Evolutionary conservation across 169 alveolate genomes (phyloP).

Genomic region (Plasmodium coatneyi): DNA sequence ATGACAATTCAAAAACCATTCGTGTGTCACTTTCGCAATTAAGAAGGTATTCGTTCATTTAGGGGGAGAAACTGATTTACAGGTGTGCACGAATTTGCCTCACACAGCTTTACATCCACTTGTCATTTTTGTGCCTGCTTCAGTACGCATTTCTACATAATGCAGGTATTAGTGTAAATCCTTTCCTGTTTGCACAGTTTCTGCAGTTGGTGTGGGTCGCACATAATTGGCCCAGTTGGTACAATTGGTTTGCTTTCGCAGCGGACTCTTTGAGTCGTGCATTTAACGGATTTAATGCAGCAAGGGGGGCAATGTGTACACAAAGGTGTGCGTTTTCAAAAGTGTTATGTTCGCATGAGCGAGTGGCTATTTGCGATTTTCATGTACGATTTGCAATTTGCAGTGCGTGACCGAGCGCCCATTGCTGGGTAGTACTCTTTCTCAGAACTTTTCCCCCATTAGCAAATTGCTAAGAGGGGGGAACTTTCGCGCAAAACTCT

Average conservation of each 20-base stretch:
- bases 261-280: neutral
- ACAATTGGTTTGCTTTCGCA: neutral
- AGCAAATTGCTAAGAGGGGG: neutral
- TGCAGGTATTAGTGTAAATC: neutral
- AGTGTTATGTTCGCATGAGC: neutral
- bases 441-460: neutral
- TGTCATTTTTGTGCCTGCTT: neutral
- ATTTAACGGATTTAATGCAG: neutral
- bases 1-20: neutral
- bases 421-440: neutral
- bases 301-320: neutral
- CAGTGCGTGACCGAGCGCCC: neutral
- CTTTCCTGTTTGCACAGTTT: neutral
- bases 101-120: neutral
- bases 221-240: neutral
- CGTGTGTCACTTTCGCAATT: neutral
- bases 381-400: neutral
- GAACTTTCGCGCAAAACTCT: neutral
- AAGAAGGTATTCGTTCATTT: neutral
- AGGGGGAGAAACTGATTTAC: neutral
- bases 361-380: neutral
- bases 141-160: neutral
- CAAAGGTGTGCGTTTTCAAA: neutral
- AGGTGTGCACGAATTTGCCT: neutral
- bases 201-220: neutral